Evolutionary conservation across 768 basidiomycete genomes (phyloP), one percentile per base, ranked within the genome.

Genomic region (Neoboletus magnificus): DNA sequence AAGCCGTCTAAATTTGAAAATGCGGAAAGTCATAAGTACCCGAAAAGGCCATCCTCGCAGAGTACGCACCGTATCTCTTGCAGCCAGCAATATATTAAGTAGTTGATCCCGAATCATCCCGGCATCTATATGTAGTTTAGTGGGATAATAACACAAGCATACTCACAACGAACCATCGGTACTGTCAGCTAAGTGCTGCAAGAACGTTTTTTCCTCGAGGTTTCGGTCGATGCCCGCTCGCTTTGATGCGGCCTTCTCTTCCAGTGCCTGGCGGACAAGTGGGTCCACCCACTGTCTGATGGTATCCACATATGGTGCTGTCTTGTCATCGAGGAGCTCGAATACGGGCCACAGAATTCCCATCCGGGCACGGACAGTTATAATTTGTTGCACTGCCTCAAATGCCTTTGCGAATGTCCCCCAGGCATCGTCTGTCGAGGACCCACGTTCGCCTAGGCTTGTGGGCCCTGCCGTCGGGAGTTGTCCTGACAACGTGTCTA

Each of bases 101-200:
- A 92, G 70, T 59, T 93, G 87, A 71, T 92, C 88, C 22, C 87
- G 82, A 52, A 93, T 87, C 41, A 84, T 67, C 9, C 80, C 74
- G 12, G 72, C 72, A 65, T 91, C 89, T 91, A 62, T 55, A 55
- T 49, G 49, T 48, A 22, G 32, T 12, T 61, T 30, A 63, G 66
- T 25, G 29, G 54, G 13, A 41, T 44, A 20, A 29, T 12, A 23
- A 20, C 41, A 13, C 20, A 30, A 37, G 27, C 9, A 48, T 41
- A 50, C 50, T 44, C 33, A 51, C 18, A 20, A 64, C 75, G 54
- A 56, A 85, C 86, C 84, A 45, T 86, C 76, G 1, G 85, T 87
- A 58, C 79, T 81, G 52, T 84, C 82, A 2, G 82, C 81, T 8
- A 90, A 71, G 65, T 88, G 85, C 58, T 88, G 78, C 46, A 89